Evolutionary conservation across 495 filamentous ascomycete genomes (phyloP).

Genomic region (Talaromyces proteolyticus): DNA sequence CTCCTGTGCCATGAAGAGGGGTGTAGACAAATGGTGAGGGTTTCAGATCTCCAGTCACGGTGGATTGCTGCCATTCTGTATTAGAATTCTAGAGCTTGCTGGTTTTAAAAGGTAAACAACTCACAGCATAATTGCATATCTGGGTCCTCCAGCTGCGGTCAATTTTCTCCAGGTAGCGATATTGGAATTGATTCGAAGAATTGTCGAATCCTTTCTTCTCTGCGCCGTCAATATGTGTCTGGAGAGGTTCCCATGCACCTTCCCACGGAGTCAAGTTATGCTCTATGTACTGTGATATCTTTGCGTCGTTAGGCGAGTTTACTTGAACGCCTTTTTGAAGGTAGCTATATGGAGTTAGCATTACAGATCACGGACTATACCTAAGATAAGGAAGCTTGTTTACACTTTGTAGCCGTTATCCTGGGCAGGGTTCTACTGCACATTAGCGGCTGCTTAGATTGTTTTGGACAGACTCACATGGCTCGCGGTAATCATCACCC

Average conservation of each 20-base stretch:
- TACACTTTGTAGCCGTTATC: constrained; percentile 74
- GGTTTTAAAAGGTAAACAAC: constrained; percentile 2
- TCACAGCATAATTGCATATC: constrained; percentile 34
- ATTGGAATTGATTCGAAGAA: too few relatives aligned
- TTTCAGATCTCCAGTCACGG: constrained; percentile 19
- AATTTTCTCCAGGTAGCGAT: too few relatives aligned
- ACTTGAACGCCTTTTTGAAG: constrained; percentile 67
- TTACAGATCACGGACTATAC: background rate
- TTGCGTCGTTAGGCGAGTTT: constrained; percentile 55
- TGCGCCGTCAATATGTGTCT: background rate
- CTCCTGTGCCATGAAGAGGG: constrained; percentile 64
- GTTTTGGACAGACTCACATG: constrained; percentile 34
- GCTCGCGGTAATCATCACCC: constrained; percentile 69
- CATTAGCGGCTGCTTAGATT: constrained; percentile 13
- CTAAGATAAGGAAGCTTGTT: constrained; percentile 5
- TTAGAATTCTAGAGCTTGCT: too few relatives aligned
- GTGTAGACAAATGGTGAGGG: constrained; percentile 56
- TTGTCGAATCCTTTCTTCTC: constrained; percentile 34
- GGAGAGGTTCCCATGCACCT: constrained; percentile 34
- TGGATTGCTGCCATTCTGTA: constrained; percentile 34
- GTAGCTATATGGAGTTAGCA: constrained; percentile 36
- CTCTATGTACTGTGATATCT: constrained; percentile 56
- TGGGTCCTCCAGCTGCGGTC: constrained; percentile 36
- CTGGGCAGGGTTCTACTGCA: constrained; percentile 51
- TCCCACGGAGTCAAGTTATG: constrained; percentile 50